Evolutionary conservation across 805 yeast genomes (phyloP), one percentile per base, ranked within the genome.

Genomic region (Wickerhamomyces sydowiorum): DNA sequence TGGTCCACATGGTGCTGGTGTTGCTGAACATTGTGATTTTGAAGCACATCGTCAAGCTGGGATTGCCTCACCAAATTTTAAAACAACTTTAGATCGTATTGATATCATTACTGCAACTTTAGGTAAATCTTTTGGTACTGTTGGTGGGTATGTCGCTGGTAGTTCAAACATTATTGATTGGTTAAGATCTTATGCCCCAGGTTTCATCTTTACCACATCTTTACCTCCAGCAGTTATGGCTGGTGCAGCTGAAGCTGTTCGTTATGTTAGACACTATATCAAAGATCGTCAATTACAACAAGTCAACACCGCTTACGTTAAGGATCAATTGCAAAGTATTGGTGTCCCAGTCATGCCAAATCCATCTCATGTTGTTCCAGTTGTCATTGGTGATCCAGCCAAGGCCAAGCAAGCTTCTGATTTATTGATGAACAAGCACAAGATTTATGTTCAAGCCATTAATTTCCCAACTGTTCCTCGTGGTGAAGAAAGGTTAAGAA

Each of bases 1-100:
- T 61, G 99, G 99, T 56, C 98, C 99, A 46, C 96, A 86, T 57
- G 99, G 99, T 60, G 99, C 96, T 27, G 99, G 99, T 69, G 98
- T 93, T 42, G 96, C 98, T 37, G 99, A 93, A 66, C 99, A 93
- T 63, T 72, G 85, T 56, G 87, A 93, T 66, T 93, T 89, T 54
- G 86, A 86, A 37, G 80, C 81, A 42, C 95, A 91, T 61, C 77
- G 86, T 58, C 61, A 69, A 44, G 64, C 80, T 14, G 93, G 93
- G 51, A 68, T 79, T 52, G 73, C 73, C 13, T 68, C 77, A 15
- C 76, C 79, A 50, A 64, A 66, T 37, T 50, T 54, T 33, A 64
- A 70, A 43, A 80, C 95, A 9, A 84, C 85, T 28, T 77, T 84
- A 86, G 90, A 83, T 63, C 80, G 97, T 61, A 78, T 93, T 43